Conservation (phyloP, 306 rosid genomes). For the Cucurbita ficifolia region DNA sequence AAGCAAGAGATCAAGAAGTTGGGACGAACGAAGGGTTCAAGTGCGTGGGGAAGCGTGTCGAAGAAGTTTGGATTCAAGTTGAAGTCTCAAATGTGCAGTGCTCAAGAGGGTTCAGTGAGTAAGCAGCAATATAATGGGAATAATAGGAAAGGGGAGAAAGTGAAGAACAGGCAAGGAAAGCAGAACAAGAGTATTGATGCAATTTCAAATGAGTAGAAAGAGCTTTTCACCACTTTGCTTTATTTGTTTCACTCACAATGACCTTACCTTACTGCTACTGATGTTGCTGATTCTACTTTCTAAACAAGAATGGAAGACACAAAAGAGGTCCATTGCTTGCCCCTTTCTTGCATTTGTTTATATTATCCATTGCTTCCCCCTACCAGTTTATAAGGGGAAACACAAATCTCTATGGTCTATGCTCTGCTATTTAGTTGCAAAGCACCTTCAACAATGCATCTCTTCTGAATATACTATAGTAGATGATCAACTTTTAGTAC, state of each 20-base stretch:
- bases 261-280: neutral
- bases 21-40: slow-evolving; percentile 44
- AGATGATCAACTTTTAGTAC: neutral
- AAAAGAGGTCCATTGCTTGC: neutral
- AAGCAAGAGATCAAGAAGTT: slow-evolving; percentile 88
- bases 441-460: neutral
- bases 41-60: slow-evolving; percentile 68
- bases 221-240: neutral
- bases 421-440: neutral
- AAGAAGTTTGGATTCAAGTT: slow-evolving; percentile 80
- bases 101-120: slow-evolving; percentile 87
- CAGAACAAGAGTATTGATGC: slow-evolving; percentile 30
- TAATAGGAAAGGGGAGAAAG: slow-evolving; percentile 42
- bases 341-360: slow-evolving; percentile 1
- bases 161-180: slow-evolving; percentile 67
- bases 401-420: neutral
- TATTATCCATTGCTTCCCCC: neutral
- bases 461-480: neutral
- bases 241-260: slow-evolving; percentile 1
- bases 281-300: neutral
- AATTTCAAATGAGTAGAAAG: slow-evolving; percentile 35
- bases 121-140: slow-evolving; percentile 44
- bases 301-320: neutral
- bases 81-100: slow-evolving; percentile 99
- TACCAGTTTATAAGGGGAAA: neutral